Evolutionary conservation across 768 basidiomycete species (phyloP).

Genomic region (Agrocybe pediades): DNA sequence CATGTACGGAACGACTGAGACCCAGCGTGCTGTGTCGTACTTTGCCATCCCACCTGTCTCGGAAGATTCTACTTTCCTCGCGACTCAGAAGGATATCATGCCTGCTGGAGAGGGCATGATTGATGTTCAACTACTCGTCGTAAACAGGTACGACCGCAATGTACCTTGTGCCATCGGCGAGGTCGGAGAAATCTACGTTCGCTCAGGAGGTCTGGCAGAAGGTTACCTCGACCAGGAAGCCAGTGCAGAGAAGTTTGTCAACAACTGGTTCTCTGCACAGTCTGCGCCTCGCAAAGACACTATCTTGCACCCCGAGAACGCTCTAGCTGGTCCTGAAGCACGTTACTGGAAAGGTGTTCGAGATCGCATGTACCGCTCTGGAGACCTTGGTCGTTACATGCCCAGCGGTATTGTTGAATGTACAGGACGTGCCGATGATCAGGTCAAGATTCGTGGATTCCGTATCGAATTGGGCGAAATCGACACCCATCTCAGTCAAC

Average conservation of each 20-base stretch:
- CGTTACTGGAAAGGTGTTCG: conserved; percentile 92
- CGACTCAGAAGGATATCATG: conserved; percentile 96
- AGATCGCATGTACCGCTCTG: conserved; percentile 97
- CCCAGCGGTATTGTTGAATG: conserved; percentile 95
- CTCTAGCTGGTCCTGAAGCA: conserved; percentile 69
- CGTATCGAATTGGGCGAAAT: conserved; percentile 98
- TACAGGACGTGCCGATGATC: conserved; percentile 95
- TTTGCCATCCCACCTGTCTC: conserved; percentile 87
- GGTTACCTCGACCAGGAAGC: conserved; percentile 88
- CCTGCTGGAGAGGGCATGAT: conserved; percentile 98
- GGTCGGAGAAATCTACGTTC: conserved; percentile 97
- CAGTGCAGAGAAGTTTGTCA: conserved; percentile 88
- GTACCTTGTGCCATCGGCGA: conserved; percentile 93
- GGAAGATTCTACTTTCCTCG: conserved; percentile 86
- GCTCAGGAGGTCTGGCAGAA: conserved; percentile 93
- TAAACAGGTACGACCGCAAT: conserved; percentile 85
- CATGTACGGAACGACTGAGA: conserved; percentile 99
- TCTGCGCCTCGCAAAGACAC: conserved; percentile 64
- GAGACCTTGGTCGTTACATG: conserved; percentile 93
- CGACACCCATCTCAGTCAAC: conserved; percentile 92
- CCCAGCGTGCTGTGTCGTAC: conserved; percentile 98
- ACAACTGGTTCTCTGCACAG: conserved; percentile 82
- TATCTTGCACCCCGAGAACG: conserved; percentile 59
- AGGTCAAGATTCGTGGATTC: conserved; percentile 99
- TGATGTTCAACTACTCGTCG: conserved; percentile 95